Conservation (phyloP, 495 filamentous ascomycete genomes). For the Penicillium diatomitis region DNA sequence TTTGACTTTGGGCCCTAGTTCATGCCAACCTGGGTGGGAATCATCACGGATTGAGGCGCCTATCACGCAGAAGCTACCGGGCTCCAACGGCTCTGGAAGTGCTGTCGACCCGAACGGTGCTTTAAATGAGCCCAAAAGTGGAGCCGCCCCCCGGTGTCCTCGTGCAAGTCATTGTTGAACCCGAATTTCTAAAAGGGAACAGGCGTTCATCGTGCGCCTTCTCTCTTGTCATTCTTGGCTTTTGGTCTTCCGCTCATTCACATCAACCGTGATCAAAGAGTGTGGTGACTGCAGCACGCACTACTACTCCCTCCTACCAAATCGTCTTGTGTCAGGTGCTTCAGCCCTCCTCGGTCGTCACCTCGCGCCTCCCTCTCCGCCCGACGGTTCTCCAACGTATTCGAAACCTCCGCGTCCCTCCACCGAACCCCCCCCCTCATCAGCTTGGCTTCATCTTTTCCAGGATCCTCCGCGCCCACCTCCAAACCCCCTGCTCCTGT, state of each 20-base stretch:
- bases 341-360: background rate
- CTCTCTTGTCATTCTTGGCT: background rate
- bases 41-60: too few species aligned
- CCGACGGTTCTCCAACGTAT: background rate
- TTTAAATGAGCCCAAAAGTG: background rate
- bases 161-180: background rate
- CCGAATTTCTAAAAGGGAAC: background rate
- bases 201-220: background rate
- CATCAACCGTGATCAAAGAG: too few species aligned
- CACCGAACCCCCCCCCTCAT: too few species aligned
- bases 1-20: too few species aligned
- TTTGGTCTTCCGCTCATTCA: too few species aligned
- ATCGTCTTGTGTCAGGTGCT: slow-evolving; percentile 1
- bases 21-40: too few species aligned
- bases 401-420: background rate
- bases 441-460: too few species aligned
- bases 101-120: background rate
- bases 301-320: too few species aligned
- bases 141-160: background rate
- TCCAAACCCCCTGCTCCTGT: background rate
- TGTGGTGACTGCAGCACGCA: too few species aligned
- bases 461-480: background rate
- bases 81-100: background rate
- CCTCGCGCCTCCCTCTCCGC: slow-evolving; percentile 4
- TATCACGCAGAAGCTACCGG: background rate